Base-by-base conservation (phyloP, 2,329 filamentous ascomycete species). In the Botrytis porri region DNA sequence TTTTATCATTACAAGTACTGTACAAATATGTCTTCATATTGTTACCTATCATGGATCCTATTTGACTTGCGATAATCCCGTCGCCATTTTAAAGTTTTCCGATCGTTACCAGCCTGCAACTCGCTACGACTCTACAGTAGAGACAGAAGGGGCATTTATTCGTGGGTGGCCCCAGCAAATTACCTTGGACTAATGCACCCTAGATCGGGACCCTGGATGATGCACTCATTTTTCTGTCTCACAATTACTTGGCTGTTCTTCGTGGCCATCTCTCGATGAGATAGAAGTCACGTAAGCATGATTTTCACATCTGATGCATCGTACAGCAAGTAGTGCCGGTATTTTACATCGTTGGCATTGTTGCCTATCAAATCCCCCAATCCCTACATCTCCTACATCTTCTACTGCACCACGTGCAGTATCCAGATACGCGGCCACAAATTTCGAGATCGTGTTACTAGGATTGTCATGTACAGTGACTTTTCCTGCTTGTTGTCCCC, bases 401-500 rank as follows among this genome's bases (percentile, higher is more conserved):
- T 41, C 29, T 62, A 51, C 51, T 69, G 62, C 71, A 72, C 54
- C 54, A 69, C 64, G 71, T 69, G 62, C 64, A 69, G 54, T 69
- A 72, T 72, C 71, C 71, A 72, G 71, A 72, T 69, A 72, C 71
- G 71, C 71, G 71, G 71, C 57, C 61, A 66, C 41, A 61, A 54
- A 39, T 57, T 32, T 14, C 8, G 41, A 69, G 71, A 72, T 72
- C 64, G 71, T 72, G 71, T 60, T 62, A 51, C 62, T 65, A 48
- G 35, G 39, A 37, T 39, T 41, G 32, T 60, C 18, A 65, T 20
- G 43, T 39, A 67, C 18, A 39, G 60, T 43, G 20, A 45, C 20
- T 25, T 63, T n/a, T 35, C 43, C 45, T 71, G 69, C 37, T 32
- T 66, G 10, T 32, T 66, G 10, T 71, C 59, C 12, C 62, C 70